Percentiles rank a stretch among this genome's conserved stretches.
These are phyloP conservation scores for Dipteronia dyeriana DNA, from an alignment of 345 rosid species.

Conservation along the genomic window DNA sequence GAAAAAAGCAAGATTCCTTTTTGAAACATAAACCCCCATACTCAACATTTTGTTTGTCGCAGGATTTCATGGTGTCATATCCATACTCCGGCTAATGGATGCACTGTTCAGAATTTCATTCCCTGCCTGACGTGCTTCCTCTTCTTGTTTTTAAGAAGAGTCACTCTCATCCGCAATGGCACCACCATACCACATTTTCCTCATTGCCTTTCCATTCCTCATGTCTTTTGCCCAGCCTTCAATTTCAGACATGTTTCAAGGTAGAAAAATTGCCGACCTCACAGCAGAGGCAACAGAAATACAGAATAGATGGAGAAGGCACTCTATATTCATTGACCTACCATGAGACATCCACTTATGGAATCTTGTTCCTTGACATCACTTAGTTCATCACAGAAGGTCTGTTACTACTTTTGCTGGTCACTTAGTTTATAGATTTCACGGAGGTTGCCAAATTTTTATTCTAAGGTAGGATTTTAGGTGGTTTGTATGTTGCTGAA, in stretches of 20 bases:
- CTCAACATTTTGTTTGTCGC: constrained; percentile 96
- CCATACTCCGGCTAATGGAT: constrained; percentile 63
- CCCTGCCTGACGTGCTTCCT: constrained; percentile 64
- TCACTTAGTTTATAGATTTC: constrained; percentile 66
- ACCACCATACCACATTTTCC: constrained; percentile 61
- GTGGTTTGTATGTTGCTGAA: constrained; percentile 31
- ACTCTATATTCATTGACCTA: constrained; percentile 61
- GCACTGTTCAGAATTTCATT: constrained; percentile 61
- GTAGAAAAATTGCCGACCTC: constrained; percentile 70
- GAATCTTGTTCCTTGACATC: constrained; percentile 89
- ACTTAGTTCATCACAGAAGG: constrained; percentile 77
- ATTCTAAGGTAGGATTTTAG: constrained; percentile 35
- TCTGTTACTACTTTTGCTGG: constrained; percentile 82
- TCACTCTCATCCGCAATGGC: constrained; percentile 61
- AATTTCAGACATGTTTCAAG: constrained; percentile 67
- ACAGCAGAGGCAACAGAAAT: constrained; percentile 58
- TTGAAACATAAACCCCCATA: constrained; percentile 68
- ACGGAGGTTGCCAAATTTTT: constrained; percentile 45
- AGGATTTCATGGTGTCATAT: constrained; percentile 65
- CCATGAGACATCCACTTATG: constrained; percentile 79
- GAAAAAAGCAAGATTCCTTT: constrained; percentile 36
- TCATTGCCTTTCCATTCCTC: constrained; percentile 73
- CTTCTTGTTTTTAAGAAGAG: constrained; percentile 69
- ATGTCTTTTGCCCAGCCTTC: constrained; percentile 68
- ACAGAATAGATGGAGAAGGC: constrained; percentile 60